phyloP scores from a whole-genome alignment of 2,329 filamentous ascomycete genomes.

The Colletotrichum aenigma region DNA sequence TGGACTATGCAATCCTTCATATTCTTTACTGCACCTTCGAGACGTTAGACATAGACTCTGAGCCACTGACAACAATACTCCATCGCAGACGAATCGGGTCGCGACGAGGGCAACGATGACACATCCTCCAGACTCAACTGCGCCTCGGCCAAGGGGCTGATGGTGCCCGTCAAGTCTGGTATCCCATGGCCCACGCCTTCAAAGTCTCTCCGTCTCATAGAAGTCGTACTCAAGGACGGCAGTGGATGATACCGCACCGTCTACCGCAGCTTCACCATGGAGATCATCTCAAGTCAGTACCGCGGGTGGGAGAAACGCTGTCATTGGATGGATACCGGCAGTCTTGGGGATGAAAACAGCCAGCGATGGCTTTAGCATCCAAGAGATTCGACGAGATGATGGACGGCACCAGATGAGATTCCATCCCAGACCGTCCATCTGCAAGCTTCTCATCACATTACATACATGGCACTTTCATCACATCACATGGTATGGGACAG shows the following conservation, averaged over 20 bases:
- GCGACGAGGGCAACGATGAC: slow-evolving; percentile 14
- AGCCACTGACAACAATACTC: fast-evolving
- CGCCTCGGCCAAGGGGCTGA: slow-evolving; percentile 29
- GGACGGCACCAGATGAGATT: background rate
- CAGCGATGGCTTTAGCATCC: background rate
- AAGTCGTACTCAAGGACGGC: slow-evolving; percentile 43
- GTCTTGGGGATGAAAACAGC: background rate
- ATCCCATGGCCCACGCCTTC: slow-evolving; percentile 40
- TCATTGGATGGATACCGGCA: background rate
- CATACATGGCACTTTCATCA: background rate
- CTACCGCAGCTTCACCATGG: slow-evolving; percentile 36
- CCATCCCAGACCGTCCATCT: background rate
- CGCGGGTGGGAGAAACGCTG: background rate
- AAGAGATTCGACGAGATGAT: background rate
- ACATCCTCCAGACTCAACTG: slow-evolving; percentile 34
- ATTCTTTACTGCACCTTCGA: background rate
- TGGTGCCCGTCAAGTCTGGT: slow-evolving; percentile 29
- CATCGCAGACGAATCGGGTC: background rate
- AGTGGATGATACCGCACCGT: slow-evolving; percentile 43
- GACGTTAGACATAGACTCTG: background rate
- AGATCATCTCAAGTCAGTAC: background rate
- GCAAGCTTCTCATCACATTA: background rate
- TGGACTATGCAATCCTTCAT: background rate
- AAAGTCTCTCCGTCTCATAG: slow-evolving; percentile 37
- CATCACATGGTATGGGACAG: background rate